Evolutionary conservation across 2,329 filamentous ascomycete species (phyloP), one percentile per base, ranked within the genome.

Genomic region (Xylariomycetidae sp.): DNA sequence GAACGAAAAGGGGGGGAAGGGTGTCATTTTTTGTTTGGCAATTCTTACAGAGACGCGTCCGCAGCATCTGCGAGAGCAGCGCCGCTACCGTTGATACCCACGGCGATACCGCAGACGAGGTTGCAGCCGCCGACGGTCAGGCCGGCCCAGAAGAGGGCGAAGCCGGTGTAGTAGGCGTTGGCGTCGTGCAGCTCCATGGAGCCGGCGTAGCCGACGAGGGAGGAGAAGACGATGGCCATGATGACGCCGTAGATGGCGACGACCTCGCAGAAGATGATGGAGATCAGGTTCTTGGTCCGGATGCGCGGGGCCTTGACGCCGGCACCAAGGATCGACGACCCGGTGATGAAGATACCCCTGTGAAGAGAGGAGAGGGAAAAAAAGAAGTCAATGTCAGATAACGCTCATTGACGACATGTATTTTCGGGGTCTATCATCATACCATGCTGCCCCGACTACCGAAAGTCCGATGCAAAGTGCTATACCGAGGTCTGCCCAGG

Each of bases 191-290:
- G 63, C 13, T 74, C 72, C 25, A 82, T 76, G 36, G 74, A 73
- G 27, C 70, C 57, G 18, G 92, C 74, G 36, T 73, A 62, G 50
- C 77, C 74, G 51, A 98, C 68, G 65, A 96, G 94, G 42, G 89
- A 77, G 27, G 89, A 94, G 70, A 97, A 97, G 54, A 98, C 85
- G 61, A 98, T 98, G 53, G 89, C 85, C 88, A 98, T 98, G 68
- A 98, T 98, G 66, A 98, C 90, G 54, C 94, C 94, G 74, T 98
- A 98, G 64, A 98, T 98, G 64, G 92, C 92, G 56, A 98, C 92
- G 57, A 98, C 92, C 69, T 98, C 92, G 72, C 92, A 98, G 70
- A 98, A 98, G 68, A 98, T 97, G 65, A 98, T 98, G 54, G 90
- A 97, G 62, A 98, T 97, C 57, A 98, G 67, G 73, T 98, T 98